These are phyloP conservation scores for Tuber calosporum DNA, from an alignment of 495 filamentous ascomycete genomes.

Conservation along the genomic window DNA sequence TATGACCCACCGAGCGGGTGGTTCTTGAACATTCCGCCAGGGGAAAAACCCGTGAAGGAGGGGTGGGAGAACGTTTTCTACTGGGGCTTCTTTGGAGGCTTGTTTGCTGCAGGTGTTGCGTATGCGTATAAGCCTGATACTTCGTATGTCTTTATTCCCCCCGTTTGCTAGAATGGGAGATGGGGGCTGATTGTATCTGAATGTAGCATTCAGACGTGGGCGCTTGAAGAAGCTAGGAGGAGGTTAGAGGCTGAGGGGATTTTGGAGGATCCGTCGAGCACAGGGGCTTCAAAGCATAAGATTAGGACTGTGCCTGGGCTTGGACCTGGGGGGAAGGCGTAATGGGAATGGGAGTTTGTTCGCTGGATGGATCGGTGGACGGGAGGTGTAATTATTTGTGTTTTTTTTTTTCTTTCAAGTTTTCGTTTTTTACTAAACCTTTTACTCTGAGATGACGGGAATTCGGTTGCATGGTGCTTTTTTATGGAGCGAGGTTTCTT, in stretches of 20 bases:
- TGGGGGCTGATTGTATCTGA: conserved; percentile 21
- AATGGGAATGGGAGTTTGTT: background rate
- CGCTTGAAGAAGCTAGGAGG: conserved; percentile 88
- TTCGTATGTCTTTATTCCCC: conserved; percentile 59
- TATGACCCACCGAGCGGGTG: conserved; percentile 89
- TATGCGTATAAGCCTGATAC: conserved; percentile 98
- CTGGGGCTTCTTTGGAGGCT: conserved; percentile 82
- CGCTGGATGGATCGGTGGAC: background rate
- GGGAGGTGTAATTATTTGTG: background rate
- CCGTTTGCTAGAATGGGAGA: background rate
- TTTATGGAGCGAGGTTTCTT: background rate
- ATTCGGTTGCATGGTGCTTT: background rate
- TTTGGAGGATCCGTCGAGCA: conserved; percentile 38
- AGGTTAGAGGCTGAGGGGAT: conserved; percentile 93
- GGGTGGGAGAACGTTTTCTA: conserved; percentile 87
- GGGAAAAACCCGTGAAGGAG: conserved; percentile 90
- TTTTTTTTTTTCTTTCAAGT: background rate
- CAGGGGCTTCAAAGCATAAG: background rate
- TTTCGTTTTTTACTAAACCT: background rate
- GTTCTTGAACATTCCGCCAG: conserved; percentile 84
- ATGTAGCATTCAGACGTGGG: conserved; percentile 97
- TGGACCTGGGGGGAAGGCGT: background rate
- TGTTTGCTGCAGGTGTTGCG: conserved; percentile 64
- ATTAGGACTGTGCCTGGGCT: conserved; percentile 1
- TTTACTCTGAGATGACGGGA: background rate